Percentiles rank a stretch among this genome's conserved stretches.
phyloP scores from a whole-genome alignment of 305 asterid species.

The Fraxinus floribunda region DNA sequence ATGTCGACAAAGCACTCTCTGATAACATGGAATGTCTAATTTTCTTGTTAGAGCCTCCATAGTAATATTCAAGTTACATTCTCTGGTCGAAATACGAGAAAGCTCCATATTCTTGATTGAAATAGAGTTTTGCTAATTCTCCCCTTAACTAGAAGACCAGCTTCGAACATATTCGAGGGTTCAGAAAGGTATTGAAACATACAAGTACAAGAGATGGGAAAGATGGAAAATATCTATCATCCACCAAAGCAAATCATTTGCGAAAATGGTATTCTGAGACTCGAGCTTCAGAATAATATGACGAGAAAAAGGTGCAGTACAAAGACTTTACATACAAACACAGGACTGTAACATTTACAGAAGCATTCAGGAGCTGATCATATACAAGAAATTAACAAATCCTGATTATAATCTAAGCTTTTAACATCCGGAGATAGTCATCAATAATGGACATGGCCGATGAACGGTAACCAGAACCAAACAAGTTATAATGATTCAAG shows the following conservation, averaged over 20 bases:
- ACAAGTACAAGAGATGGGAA: neutral
- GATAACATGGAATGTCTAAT: neutral
- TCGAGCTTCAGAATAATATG: neutral
- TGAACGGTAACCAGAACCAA: conserved; percentile 88
- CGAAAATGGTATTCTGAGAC: neutral
- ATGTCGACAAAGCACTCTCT: neutral
- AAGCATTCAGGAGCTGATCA: neutral
- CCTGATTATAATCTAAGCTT: conserved; percentile 34
- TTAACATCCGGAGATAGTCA: conserved; percentile 58
- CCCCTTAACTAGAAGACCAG: neutral
- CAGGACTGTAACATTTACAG: neutral
- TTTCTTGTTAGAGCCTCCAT: neutral
- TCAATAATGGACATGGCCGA: conserved; percentile 82
- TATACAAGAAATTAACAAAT: conserved; percentile 15
- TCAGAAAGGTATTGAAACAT: neutral
- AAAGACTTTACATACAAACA: neutral
- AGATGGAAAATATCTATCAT: neutral
- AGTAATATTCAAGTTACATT: neutral
- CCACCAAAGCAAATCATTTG: neutral
- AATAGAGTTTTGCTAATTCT: neutral
- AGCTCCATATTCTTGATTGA: neutral
- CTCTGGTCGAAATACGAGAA: neutral
- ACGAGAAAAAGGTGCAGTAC: neutral
- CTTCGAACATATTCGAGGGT: neutral
- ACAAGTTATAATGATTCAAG: conserved; percentile 88